phyloP scores from a whole-genome alignment of 306 rosid genomes.

The Ormosia semicastrata region DNA sequence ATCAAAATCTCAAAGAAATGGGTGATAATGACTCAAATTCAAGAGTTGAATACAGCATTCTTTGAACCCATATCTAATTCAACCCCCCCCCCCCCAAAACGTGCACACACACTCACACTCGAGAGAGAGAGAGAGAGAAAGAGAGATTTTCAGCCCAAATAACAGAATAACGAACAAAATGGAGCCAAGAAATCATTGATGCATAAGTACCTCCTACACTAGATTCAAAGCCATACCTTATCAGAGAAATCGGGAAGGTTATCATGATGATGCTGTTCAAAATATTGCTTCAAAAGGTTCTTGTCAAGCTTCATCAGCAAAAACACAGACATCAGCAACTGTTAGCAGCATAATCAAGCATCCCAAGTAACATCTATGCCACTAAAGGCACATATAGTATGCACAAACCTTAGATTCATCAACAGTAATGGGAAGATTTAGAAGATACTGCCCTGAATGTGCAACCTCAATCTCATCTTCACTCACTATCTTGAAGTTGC shows the following conservation, averaged over 20 bases:
- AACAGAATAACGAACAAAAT: not conserved
- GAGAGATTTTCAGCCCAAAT: not conserved
- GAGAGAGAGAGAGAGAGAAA: too few species aligned
- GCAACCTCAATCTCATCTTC: conserved; percentile 86
- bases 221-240: conserved; percentile 56
- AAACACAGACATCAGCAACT: conserved; percentile 25
- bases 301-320: conserved; percentile 78
- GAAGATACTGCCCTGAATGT: conserved; percentile 86
- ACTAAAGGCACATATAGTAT: not conserved
- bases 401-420: conserved; percentile 86
- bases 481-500: conserved; percentile 83
- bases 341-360: conserved; percentile 36
- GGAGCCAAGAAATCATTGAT: conserved; percentile 6
- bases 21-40: not conserved
- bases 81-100: not conserved
- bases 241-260: conserved; percentile 84
- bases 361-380: not conserved
- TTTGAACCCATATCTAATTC: not conserved
- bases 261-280: conserved; percentile 53
- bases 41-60: not conserved
- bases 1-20: not conserved
- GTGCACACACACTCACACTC: too few species aligned
- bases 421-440: conserved; percentile 89
- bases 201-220: not conserved
- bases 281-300: conserved; percentile 71